Conservation (phyloP, 352 stramenopile species). For the Detonula confervacea region DNA sequence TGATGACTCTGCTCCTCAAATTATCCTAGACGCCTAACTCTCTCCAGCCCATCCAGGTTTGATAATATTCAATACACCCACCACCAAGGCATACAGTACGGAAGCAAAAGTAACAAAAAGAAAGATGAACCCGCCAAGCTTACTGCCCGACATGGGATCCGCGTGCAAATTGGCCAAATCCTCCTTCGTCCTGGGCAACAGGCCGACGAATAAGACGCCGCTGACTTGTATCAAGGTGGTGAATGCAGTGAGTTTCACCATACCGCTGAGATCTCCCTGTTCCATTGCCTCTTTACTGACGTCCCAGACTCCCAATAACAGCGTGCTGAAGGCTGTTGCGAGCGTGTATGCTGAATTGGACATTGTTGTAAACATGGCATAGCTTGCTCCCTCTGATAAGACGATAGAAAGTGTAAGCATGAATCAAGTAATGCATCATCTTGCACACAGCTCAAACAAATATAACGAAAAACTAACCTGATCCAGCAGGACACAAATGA, state of each 20-base stretch:
- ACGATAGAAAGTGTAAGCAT: not conserved
- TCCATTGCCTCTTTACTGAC: conserved; percentile 73
- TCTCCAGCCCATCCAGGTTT: conserved; percentile 73
- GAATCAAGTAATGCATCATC: no score
- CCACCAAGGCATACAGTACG: conserved; percentile 75
- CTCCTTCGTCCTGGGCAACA: conserved; percentile 80
- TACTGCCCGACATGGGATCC: conserved; percentile 53
- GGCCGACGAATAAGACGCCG: conserved; percentile 72
- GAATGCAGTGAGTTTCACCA: conserved; percentile 79
- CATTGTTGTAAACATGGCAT: conserved; percentile 86
- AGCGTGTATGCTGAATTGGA: conserved; percentile 73
- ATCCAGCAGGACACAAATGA: conserved; percentile 67
- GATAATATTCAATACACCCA: conserved; percentile 77
- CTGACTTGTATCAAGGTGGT: conserved; percentile 78
- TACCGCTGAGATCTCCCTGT: conserved; percentile 57
- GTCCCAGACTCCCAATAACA: conserved; percentile 78
- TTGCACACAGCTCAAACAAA: no score
- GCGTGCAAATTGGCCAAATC: conserved; percentile 69
- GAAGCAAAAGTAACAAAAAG: conserved; percentile 75
- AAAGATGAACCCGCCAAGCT: conserved; percentile 76
- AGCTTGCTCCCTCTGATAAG: conserved; percentile 68
- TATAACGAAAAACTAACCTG: not conserved
- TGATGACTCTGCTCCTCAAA: no score
- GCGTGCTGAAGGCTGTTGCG: conserved; percentile 60
- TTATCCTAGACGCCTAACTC: no score